Evolutionary conservation across 2,329 filamentous ascomycete genomes (phyloP).

Genomic region (Penicillium sp.): DNA sequence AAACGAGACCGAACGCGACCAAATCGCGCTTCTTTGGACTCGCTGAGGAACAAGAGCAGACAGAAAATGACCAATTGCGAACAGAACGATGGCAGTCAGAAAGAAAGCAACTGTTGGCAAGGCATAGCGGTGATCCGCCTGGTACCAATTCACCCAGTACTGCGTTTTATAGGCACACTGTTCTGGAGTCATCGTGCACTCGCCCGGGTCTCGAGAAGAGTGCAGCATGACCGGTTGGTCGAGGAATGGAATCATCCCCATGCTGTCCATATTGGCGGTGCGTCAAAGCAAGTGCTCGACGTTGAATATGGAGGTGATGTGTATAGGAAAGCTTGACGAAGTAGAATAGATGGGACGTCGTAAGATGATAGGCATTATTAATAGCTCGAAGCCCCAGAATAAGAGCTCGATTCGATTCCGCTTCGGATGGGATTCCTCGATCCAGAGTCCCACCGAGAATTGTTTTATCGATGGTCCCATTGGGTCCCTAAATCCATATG

Average conservation of each 20-base stretch:
- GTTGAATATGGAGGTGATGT: slow-evolving; percentile 5
- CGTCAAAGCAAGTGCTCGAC: neutral
- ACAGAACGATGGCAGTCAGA: slow-evolving; percentile 51
- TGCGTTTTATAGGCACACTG: slow-evolving; percentile 28
- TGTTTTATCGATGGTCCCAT: slow-evolving; percentile 6
- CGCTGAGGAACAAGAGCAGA: slow-evolving; percentile 6
- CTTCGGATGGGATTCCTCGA: slow-evolving; percentile 1
- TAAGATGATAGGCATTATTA: slow-evolving; percentile 5
- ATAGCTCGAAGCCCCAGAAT: neutral
- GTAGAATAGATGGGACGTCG: neutral
- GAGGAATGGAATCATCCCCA: slow-evolving; percentile 27
- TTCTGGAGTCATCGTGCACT: slow-evolving; percentile 29
- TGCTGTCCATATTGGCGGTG: slow-evolving; percentile 11
- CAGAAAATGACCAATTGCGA: slow-evolving; percentile 43
- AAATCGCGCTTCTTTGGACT: slow-evolving; percentile 17
- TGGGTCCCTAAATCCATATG: neutral
- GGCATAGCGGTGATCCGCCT: slow-evolving; percentile 57
- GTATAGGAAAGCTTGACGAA: neutral
- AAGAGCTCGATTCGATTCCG: neutral
- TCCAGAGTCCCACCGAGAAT: neutral
- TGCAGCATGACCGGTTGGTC: slow-evolving; percentile 30
- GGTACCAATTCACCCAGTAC: slow-evolving; percentile 45
- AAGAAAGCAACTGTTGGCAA: slow-evolving; percentile 58
- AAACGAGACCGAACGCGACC: slow-evolving; percentile 35
- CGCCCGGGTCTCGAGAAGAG: slow-evolving; percentile 22